Conservation (phyloP, 169 alveolate species). For the Plasmodium cynomolgi region DNA sequence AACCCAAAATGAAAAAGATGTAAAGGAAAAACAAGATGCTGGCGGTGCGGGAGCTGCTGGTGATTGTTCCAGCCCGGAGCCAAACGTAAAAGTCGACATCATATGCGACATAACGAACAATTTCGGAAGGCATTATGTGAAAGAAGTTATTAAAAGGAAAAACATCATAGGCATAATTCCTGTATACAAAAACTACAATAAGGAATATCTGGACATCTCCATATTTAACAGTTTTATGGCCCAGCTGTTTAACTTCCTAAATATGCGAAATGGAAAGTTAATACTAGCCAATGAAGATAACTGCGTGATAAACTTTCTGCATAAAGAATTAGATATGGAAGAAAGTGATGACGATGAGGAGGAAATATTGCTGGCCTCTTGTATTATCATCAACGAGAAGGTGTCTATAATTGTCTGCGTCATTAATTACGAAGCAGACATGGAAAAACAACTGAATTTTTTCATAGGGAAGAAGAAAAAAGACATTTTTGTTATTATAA, state of each 20-base stretch:
- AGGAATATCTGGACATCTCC: conserved; percentile 39
- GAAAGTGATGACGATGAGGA: conserved; percentile 1
- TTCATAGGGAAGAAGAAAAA: conserved; percentile 57
- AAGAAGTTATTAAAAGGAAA: conserved; percentile 40
- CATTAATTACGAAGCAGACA: conserved; percentile 54
- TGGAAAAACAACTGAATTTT: conserved; percentile 59
- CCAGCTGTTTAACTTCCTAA: conserved; percentile 36
- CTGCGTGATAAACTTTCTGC: conserved; percentile 19
- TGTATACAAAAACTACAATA: conserved; percentile 60
- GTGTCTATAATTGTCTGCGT: conserved; percentile 61
- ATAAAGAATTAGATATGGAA: neutral
- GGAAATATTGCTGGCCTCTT: conserved; percentile 46
- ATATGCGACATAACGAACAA: conserved; percentile 72
- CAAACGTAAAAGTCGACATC: conserved; percentile 25
- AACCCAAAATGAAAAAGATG: conserved; percentile 18
- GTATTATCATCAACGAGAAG: conserved; percentile 58
- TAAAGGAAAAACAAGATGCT: conserved; percentile 1
- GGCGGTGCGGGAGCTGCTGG: neutral
- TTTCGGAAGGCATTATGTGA: conserved; percentile 63
- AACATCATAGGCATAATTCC: conserved; percentile 65
- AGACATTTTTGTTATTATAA: conserved; percentile 29
- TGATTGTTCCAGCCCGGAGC: neutral
- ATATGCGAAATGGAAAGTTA: conserved; percentile 64
- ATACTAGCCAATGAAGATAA: conserved; percentile 73
- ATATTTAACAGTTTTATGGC: conserved; percentile 64